Evolutionary conservation across 2,329 filamentous ascomycete species (phyloP), one percentile per base, ranked within the genome.

Genomic region (Hypoxylon sp.): DNA sequence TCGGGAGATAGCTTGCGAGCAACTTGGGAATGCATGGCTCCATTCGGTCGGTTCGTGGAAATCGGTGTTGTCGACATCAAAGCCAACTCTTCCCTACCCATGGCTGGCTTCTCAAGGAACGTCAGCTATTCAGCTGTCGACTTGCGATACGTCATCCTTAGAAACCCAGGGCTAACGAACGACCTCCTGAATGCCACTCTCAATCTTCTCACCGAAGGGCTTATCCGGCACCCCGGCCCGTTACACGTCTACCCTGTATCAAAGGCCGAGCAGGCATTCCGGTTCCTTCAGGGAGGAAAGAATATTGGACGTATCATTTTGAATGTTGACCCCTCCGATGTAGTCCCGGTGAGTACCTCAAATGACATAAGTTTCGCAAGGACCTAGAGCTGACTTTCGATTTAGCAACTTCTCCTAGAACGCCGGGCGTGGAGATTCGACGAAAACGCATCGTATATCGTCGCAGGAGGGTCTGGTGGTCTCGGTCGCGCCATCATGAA

Each of bases 21-120:
- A 1, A 77, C 79, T 1, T 80, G 76, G 77, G 69, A 78, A 31
- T 80, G 78, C 60, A 71, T 82, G 17, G 78, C 80, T 8, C 72
- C 71, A 5, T 79, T 76, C 55, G 80, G 80, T 1, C 70, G 76
- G 0, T 80, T 82, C 47, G 64, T 82, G 0, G 80, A 82, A 55
- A 76, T 81, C 29, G 78, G 78, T 17, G 77, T 77, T 47, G 72
- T 73, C 2, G 79, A 81, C 58, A 78, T 81, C 47, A 67, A 72
- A 15, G 76, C 78, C 27, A 79, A 81, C 37, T 76, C 74, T 4
- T 69, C 74, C 1, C 72, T 84, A 2, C 78, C 80, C 2, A 83
- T 83, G 80, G 64, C 72, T 1, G 75, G 75, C 1, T 83, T 84
- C 48, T 75, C 77, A 3, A 72, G 63, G 48, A 76, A 76, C 21